Evolutionary conservation across 2,329 filamentous ascomycete species (phyloP).

Genomic region (Trematosphaeria pertusa): DNA sequence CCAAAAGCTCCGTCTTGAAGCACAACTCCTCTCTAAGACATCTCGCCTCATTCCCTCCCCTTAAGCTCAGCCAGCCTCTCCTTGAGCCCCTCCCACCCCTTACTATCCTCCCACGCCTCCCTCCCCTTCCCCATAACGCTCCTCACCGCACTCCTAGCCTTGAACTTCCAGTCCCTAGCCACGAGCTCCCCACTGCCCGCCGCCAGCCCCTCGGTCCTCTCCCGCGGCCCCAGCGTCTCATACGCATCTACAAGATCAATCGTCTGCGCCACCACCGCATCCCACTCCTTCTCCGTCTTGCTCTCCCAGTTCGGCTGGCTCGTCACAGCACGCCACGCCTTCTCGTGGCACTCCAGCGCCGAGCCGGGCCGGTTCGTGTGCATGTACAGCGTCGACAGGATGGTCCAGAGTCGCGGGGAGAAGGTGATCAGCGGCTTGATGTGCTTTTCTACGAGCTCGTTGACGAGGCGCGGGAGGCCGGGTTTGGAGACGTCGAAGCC

Average conservation of each 20-base stretch:
- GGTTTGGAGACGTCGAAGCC: conserved; percentile 52
- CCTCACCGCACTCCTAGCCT: conserved; percentile 82
- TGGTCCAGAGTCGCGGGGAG: conserved; percentile 76
- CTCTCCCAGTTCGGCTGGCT: conserved; percentile 63
- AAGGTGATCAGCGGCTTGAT: conserved; percentile 85
- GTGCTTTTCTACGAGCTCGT: conserved; percentile 74
- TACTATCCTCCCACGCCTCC: conserved; percentile 80
- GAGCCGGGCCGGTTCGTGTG: conserved; percentile 75
- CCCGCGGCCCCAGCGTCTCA: conserved; percentile 69
- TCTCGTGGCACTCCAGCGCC: conserved; percentile 84
- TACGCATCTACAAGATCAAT: conserved; percentile 82
- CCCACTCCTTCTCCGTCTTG: conserved; percentile 70
- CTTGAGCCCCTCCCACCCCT: conserved; percentile 70
- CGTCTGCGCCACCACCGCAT: conserved; percentile 76
- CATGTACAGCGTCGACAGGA: conserved; percentile 73
- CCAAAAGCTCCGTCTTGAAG: too few species aligned
- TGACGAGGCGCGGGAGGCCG: conserved; percentile 66
- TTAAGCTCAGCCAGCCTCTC: conserved; percentile 53
- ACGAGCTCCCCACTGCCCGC: conserved; percentile 65
- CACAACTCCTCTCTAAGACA: too few species aligned
- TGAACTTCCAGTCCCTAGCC: conserved; percentile 84
- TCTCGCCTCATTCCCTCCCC: conserved; percentile 32
- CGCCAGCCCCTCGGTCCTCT: conserved; percentile 60
- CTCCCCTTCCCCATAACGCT: conserved; percentile 83
- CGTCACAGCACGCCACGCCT: conserved; percentile 80